Evolutionary conservation across 192 early-diverging fungal genomes (phyloP), one percentile per base, ranked within the genome.

Genomic region (Gonapodya prolifera): DNA sequence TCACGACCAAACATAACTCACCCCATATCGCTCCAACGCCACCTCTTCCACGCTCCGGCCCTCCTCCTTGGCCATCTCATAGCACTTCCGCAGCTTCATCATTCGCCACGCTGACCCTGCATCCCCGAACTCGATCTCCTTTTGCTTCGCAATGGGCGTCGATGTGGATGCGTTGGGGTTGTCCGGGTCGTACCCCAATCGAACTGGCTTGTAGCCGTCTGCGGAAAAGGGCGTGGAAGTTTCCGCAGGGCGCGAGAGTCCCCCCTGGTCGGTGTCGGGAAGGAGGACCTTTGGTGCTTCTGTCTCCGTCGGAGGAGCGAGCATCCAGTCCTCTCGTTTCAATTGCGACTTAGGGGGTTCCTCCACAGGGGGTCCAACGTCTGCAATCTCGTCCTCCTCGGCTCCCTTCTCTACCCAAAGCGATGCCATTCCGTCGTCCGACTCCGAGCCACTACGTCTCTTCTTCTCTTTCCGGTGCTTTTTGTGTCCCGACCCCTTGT

Each of bases 81-180:
- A 83, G 30, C 89, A 83, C 34, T 89, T 83, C 75, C 85, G 87
- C 33, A 94, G 82, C 74, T 93, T 93, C 78, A 91, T 90, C 92
- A 94, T 94, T 69, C 92, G 83, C 93, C 93, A 94, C 33, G 75
- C 87, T 28, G 87, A 89, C 1, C 87, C 87, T 13, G 85, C 85
- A 70, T 86, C 88, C 30, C 88, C 86, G 79, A 82, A 89, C 79
- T 79, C 78, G 35, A 34, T 34, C 33, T 16, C 79, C 35, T 30
- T 34, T 82, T 75, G 34, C 80, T 79, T 2, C 70, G 0, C 0
- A 81, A 35, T 36, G 82, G 81, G 1, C 78, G 80, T 79, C 79
- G 0, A 61, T 28, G 35, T 13, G 2, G 34, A 34, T 35, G 17
- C 30, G 30, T 35, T 30, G 32, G 2, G 18, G 61, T 31, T 30